Percentiles rank a stretch among this genome's conserved stretches.
These are phyloP conservation scores for Fonsecaea pugnacius DNA, from an alignment of 2,329 filamentous ascomycete genomes.

Conservation along the genomic window DNA sequence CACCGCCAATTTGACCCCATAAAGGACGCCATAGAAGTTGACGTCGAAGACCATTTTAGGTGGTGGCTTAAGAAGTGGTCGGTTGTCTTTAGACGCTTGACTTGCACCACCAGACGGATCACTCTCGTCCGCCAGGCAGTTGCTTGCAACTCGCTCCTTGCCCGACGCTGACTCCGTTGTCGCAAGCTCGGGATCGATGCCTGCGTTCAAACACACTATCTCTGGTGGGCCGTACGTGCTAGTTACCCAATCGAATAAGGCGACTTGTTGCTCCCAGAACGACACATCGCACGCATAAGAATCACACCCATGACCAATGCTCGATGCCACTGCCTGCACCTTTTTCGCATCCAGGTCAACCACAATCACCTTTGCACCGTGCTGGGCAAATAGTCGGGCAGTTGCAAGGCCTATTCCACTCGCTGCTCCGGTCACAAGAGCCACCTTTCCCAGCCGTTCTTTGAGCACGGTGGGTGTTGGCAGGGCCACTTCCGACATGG, in stretches of 20 bases:
- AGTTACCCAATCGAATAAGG: slow-evolving; percentile 5
- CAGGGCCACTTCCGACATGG: slow-evolving; percentile 5
- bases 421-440: slow-evolving; percentile 12
- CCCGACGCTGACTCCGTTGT: neutral
- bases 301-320: slow-evolving; percentile 9
- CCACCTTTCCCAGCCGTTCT: slow-evolving; percentile 7
- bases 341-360: slow-evolving; percentile 6
- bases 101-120: neutral
- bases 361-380: slow-evolving; percentile 16
- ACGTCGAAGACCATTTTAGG: slow-evolving; percentile 9
- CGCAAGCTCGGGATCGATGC: slow-evolving; percentile 14
- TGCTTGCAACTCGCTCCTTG: slow-evolving; percentile 9
- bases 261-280: slow-evolving; percentile 15
- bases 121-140: slow-evolving; percentile 4
- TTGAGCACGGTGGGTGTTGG: neutral
- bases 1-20: slow-evolving; percentile 15
- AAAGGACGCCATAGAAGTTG: slow-evolving; percentile 19
- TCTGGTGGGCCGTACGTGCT: slow-evolving; percentile 7
- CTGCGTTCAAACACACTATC: slow-evolving; percentile 16
- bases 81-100: neutral
- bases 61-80: slow-evolving; percentile 4
- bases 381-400: slow-evolving; percentile 15
- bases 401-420: slow-evolving; percentile 12
- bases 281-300: slow-evolving; percentile 10
- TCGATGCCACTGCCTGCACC: neutral